These are phyloP conservation scores for Penicillium decumbens DNA, from an alignment of 2,329 filamentous ascomycete genomes.

Conservation along the genomic window DNA sequence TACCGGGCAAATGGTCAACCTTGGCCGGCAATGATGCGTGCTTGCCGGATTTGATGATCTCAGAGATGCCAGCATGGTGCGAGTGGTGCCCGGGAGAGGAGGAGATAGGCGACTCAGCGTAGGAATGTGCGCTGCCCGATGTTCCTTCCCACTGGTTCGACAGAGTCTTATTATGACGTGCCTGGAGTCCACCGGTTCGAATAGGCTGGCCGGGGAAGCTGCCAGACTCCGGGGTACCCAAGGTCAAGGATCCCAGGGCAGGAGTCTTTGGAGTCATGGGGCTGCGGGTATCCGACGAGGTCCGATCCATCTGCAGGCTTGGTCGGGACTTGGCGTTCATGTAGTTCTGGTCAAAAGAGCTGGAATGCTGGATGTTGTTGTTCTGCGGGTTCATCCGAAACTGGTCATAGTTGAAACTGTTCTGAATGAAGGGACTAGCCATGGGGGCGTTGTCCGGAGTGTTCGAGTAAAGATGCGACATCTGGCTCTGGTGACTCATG, in stretches of 20 bases:
- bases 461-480: conserved; percentile 74
- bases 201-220: conserved; percentile 76
- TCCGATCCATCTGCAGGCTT: conserved; percentile 64
- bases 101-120: conserved; percentile 81
- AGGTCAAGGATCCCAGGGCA: conserved; percentile 65
- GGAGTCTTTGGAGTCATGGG: conserved; percentile 86
- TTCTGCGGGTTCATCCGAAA: conserved; percentile 60
- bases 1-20: conserved; percentile 53
- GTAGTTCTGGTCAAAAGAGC: conserved; percentile 53
- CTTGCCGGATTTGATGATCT: conserved; percentile 77
- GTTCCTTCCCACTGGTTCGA: conserved; percentile 90
- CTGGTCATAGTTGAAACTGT: conserved; percentile 69
- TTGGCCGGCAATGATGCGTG: conserved; percentile 87
- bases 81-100: conserved; percentile 65
- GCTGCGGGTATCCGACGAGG: conserved; percentile 68
- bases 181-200: conserved; percentile 57
- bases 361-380: conserved; percentile 36
- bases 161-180: conserved; percentile 71
- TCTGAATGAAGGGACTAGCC: conserved; percentile 77
- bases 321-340: conserved; percentile 56
- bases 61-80: conserved; percentile 71
- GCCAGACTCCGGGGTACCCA: conserved; percentile 66
- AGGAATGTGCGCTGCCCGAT: conserved; percentile 76
- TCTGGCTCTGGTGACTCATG: conserved; percentile 63
- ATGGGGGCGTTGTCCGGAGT: conserved; percentile 90